phyloP scores from a whole-genome alignment of 1,139 yeast genomes.

The Debaryomycetaceae sp. region DNA sequence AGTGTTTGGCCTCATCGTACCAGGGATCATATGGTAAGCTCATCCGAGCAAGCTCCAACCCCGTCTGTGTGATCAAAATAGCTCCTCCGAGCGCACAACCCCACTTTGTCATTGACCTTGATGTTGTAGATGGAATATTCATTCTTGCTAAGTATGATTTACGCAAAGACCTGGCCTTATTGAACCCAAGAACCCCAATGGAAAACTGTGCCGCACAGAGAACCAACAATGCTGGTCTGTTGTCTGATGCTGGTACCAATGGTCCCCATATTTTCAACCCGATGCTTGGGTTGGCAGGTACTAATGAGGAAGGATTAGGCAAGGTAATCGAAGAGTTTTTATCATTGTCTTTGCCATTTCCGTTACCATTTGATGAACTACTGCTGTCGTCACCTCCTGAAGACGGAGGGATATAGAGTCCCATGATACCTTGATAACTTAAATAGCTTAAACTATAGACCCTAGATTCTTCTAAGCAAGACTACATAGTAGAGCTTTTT shows the following conservation, averaged over 20 bases:
- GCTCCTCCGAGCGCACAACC: slow-evolving; percentile 20
- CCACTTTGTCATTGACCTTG: slow-evolving; percentile 13
- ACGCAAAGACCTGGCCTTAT: slow-evolving; percentile 17
- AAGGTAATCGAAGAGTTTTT: slow-evolving; percentile 14
- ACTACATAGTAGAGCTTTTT: too few relatives aligned
- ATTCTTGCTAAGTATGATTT: slow-evolving; percentile 11
- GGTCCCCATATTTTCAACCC: slow-evolving; percentile 64
- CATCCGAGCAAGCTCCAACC: slow-evolving; percentile 50
- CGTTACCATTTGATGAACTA: slow-evolving; percentile 2
- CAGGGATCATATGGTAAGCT: slow-evolving; percentile 59
- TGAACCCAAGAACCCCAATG: slow-evolving; percentile 18
- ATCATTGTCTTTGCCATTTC: slow-evolving; percentile 3
- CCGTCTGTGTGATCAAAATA: slow-evolving; percentile 30
- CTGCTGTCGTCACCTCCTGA: slow-evolving; percentile 10
- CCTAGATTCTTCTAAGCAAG: too few relatives aligned
- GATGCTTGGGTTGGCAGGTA: slow-evolving; percentile 48
- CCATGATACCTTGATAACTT: slow-evolving; percentile 15
- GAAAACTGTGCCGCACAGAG: slow-evolving; percentile 53
- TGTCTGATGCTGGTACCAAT: slow-evolving; percentile 61
- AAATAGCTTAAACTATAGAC: not conserved
- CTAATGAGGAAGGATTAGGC: slow-evolving; percentile 20
- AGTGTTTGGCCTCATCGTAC: slow-evolving; percentile 55
- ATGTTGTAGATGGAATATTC: slow-evolving; percentile 13
- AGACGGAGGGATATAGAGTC: slow-evolving; percentile 33
- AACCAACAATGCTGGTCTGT: slow-evolving; percentile 45